Percentiles rank a stretch among this genome's conserved stretches.
Evolutionary conservation across 1,284 basidiomycete species (phyloP).

Genomic region (Leccinum laetum): DNA sequence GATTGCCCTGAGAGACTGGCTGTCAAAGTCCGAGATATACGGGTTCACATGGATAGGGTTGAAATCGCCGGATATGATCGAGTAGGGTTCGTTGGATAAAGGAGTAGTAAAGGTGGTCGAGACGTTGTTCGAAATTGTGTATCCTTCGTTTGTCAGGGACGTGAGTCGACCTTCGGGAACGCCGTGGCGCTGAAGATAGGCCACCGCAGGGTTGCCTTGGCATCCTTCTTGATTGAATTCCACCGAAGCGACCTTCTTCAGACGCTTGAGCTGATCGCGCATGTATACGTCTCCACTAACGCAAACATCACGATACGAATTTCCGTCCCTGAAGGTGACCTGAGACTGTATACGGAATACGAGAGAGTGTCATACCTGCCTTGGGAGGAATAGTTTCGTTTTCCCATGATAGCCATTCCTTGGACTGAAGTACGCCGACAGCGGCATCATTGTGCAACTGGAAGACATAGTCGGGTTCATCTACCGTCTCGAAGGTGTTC

Average conservation of each 20-base stretch:
- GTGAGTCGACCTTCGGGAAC: conserved; percentile 74
- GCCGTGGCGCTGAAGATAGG: conserved; percentile 93
- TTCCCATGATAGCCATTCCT: conserved; percentile 99
- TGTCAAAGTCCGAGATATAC: conserved; percentile 90
- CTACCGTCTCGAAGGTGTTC: conserved; percentile 93
- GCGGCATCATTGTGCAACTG: conserved; percentile 75
- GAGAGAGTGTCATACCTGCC: conserved; percentile 71
- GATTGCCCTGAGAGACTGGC: too few species aligned
- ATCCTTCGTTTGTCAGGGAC: conserved; percentile 84
- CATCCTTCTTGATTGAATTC: conserved; percentile 87
- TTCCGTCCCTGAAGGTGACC: conserved; percentile 90
- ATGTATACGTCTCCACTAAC: conserved; percentile 87
- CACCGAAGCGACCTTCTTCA: conserved; percentile 87
- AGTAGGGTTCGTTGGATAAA: conserved; percentile 93
- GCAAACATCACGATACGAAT: conserved; percentile 77
- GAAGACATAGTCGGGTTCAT: conserved; percentile 89
- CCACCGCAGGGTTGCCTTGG: conserved; percentile 91
- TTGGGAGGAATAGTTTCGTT: conserved; percentile 78
- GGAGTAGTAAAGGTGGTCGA: conserved; percentile 74
- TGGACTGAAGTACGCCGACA: conserved; percentile 85
- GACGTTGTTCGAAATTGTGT: conserved; percentile 68
- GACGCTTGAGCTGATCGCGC: conserved; percentile 82
- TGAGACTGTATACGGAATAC: conserved; percentile 90
- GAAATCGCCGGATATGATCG: conserved; percentile 95
- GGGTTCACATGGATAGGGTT: conserved; percentile 99